A percentile compares a stretch with the other conserved stretches of the same genome.
phyloP scores from a whole-genome alignment of 169 alveolate species.

The Eimeria acervulina region DNA sequence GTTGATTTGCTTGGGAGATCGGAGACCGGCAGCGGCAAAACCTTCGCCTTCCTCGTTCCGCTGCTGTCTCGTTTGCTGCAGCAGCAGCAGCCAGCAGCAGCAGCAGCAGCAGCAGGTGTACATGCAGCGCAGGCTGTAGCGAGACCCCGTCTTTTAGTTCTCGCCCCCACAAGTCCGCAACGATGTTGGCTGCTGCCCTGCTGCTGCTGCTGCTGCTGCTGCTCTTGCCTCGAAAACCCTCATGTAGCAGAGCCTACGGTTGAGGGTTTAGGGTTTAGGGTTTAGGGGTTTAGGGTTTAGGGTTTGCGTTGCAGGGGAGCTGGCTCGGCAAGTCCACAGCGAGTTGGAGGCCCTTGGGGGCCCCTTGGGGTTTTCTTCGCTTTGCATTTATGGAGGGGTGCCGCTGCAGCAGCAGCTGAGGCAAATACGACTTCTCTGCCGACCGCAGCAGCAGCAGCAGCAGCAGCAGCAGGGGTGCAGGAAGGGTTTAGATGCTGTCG shows the following conservation, averaged over 20 bases:
- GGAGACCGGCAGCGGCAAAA: conserved; percentile 99
- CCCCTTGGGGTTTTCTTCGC: too few species aligned
- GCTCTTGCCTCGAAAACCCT: too few species aligned
- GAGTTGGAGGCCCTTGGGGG: conserved; percentile 68
- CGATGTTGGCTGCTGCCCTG: too few species aligned
- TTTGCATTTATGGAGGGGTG: background rate
- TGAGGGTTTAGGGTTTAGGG: too few species aligned
- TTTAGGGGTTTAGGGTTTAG: too few species aligned
- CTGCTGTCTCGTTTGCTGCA: conserved; percentile 90
- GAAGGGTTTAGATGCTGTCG: conserved; percentile 68
- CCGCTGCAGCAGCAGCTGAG: conserved; percentile 17
- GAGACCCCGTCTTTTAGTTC: background rate
- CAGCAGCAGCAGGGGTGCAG: background rate
- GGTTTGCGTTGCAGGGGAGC: too few species aligned
- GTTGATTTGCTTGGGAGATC: conserved; percentile 92
- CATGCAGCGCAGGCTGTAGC: background rate
- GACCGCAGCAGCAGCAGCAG: conserved; percentile 15
- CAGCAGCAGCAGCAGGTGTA: too few species aligned
- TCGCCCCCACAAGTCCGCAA: background rate
- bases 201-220: background rate
- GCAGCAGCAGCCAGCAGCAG: background rate
- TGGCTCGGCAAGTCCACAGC: conserved; percentile 70
- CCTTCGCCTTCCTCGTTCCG: conserved; percentile 97
- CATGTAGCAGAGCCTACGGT: background rate
- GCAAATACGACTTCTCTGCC: background rate